Base-by-base conservation (phyloP, 257 asterid genomes). In the Solanum pinnatisectum region DNA sequence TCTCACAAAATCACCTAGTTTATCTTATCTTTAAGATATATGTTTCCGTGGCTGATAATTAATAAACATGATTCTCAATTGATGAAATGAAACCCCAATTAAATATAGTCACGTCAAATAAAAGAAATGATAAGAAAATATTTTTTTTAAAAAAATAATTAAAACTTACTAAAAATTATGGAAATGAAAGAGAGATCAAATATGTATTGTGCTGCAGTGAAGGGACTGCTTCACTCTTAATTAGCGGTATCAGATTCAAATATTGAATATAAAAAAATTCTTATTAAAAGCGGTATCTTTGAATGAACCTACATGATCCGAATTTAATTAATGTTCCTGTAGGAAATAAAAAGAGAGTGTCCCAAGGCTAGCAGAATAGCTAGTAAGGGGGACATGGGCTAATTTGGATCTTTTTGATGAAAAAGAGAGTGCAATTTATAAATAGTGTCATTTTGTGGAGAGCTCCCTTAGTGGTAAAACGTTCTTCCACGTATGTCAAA, bases 161-260 rank as follows among this genome's bases (percentile, higher is more conserved):
- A 52, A 52, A 52, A 52, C 23, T 52, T 52, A 52, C 23, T 52
- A 2, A 5, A 16, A 16, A 52, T 16, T 23, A 52, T 52, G 60
- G 22, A 52, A 52, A 52, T 52, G 23, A 52, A 52, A 52, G 60
- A 52, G 60, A 52, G 22, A 52, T 4, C 23, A 52, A 52, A 52
- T 49, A 2, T 49, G 22, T 49, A 6, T 16, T 49, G 0, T 16
- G 9, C 1, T 5, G 22, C 1, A 16, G 3, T 16, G 10, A 18
- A 16, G 1, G 3, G 0, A 52, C 9, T 52, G 0, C 0, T 52
- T 52, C 0, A 52, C 8, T 3, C 22, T 52, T 52, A 52, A 6
- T 52, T 52, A 16, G 8, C 1, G 1, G 1, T 52, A 52, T 16
- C 22, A 16, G 1, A 52, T 16, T 52, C 1, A 18, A 49, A 5